phyloP scores from a whole-genome alignment of 352 stramenopile species.

The Pythium coloratum region DNA sequence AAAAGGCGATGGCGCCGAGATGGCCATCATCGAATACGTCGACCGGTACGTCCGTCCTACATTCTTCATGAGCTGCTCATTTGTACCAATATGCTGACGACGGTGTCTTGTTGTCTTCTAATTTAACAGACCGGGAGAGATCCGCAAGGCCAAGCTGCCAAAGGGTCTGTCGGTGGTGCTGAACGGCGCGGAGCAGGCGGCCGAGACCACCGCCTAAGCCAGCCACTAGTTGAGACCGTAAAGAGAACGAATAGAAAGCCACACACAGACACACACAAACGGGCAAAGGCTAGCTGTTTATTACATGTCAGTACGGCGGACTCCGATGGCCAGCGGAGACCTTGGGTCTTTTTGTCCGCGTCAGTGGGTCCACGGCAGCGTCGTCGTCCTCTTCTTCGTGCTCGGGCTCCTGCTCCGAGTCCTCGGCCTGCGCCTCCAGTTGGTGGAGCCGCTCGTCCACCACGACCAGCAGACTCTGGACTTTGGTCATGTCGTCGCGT shows the following conservation, averaged over 20 bases:
- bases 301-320: slow-evolving; percentile 13
- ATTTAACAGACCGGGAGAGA: slow-evolving; percentile 68
- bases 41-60: slow-evolving; percentile 65
- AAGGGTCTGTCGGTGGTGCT: slow-evolving; percentile 55
- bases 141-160: slow-evolving; percentile 73
- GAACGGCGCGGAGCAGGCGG: slow-evolving; percentile 7
- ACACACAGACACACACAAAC: not conserved
- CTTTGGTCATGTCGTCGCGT: slow-evolving; percentile 72
- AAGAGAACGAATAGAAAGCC: slow-evolving; percentile 6
- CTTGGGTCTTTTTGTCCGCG: not conserved
- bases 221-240: not conserved
- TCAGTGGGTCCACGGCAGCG: not conserved
- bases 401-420: slow-evolving; percentile 38
- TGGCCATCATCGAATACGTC: slow-evolving; percentile 98
- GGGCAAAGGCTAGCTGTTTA: too few relatives aligned
- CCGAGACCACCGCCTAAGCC: slow-evolving; percentile 2
- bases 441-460: slow-evolving; percentile 70
- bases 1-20: slow-evolving; percentile 94
- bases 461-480: slow-evolving; percentile 72
- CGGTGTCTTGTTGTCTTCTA: slow-evolving; percentile 2
- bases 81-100: not conserved
- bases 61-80: not conserved
- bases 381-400: slow-evolving; percentile 19
- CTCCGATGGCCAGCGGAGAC: slow-evolving; percentile 9
- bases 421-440: slow-evolving; percentile 51